phyloP scores from a whole-genome alignment of 495 filamentous ascomycete species.

The Neurospora cerealis region DNA sequence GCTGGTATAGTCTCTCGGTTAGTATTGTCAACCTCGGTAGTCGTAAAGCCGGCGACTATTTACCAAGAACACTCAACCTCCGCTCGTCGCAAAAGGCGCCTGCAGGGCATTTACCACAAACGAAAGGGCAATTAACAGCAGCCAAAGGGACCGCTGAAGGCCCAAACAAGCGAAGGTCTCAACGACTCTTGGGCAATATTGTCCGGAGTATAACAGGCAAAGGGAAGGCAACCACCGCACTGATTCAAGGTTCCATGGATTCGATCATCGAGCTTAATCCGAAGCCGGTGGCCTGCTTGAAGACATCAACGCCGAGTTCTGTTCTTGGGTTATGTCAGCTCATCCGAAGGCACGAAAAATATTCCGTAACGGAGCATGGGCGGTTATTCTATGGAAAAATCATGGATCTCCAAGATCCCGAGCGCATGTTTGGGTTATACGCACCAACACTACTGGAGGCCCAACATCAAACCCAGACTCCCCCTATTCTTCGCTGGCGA shows the following conservation, averaged over 20 bases:
- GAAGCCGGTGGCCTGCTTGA: neutral
- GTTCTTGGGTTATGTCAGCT: neutral
- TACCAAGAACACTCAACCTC: neutral
- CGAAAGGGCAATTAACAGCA: no score
- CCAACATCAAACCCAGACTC: no score
- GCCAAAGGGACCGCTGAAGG: fast-evolving
- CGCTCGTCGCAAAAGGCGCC: no score
- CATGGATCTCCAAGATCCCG: neutral
- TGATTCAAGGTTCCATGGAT: neutral
- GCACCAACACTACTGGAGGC: no score
- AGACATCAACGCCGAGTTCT: neutral
- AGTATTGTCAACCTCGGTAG: neutral
- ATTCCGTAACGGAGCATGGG: neutral
- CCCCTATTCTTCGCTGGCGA: no score
- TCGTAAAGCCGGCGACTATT: neutral
- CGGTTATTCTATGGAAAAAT: neutral
- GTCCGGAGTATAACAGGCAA: neutral
- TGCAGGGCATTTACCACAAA: no score
- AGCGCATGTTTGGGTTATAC: no score
- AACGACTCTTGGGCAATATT: fast-evolving
- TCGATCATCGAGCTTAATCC: neutral
- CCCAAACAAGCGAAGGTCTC: neutral
- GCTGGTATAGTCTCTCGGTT: neutral
- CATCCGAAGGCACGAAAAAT: neutral
- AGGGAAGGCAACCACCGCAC: neutral